Conservation (phyloP, 2,329 filamentous ascomycete species). For the Talaromyces sp. region DNA sequence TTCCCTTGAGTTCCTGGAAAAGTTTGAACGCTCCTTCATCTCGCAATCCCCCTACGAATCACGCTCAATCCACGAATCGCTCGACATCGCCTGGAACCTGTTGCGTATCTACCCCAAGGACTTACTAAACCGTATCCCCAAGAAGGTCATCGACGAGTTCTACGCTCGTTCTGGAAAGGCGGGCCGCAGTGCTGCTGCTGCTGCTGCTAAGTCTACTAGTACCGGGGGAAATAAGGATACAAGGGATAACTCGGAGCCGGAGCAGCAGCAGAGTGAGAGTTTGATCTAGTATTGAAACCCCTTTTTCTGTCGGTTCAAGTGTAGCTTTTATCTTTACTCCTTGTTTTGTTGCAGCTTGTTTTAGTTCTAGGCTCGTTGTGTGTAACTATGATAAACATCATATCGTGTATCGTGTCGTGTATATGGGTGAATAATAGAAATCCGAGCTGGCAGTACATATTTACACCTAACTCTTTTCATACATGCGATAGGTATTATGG, state of each 20-base stretch:
- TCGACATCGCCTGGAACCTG: constrained; percentile 94
- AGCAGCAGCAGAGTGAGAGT: constrained; percentile 30
- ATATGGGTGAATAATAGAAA: constrained; percentile 13
- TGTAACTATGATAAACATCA: neutral
- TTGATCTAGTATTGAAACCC: constrained; percentile 45
- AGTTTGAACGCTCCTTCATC: constrained; percentile 96
- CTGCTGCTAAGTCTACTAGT: neutral
- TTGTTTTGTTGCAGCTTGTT: neutral
- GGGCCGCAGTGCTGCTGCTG: constrained; percentile 21
- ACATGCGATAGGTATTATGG: neutral
- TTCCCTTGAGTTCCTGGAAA: constrained; percentile 95
- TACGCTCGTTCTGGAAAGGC: constrained; percentile 60
- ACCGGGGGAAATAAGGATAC: constrained; percentile 40
- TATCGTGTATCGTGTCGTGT: neutral
- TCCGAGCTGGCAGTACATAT: neutral
- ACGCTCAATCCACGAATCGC: constrained; percentile 84
- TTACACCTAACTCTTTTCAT: neutral
- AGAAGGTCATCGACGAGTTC: constrained; percentile 77
- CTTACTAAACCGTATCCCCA: constrained; percentile 88
- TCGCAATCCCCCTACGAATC: constrained; percentile 88
- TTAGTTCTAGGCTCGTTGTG: neutral
- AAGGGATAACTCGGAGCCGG: constrained; percentile 38
- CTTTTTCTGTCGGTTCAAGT: constrained; percentile 18
- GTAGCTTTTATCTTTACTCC: neutral
- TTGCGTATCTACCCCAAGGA: constrained; percentile 98